Percentiles rank a stretch among this genome's conserved stretches.
Evolutionary conservation across 2,329 filamentous ascomycete species (phyloP).

Genomic region (Ophiocordyceps sinensis): DNA sequence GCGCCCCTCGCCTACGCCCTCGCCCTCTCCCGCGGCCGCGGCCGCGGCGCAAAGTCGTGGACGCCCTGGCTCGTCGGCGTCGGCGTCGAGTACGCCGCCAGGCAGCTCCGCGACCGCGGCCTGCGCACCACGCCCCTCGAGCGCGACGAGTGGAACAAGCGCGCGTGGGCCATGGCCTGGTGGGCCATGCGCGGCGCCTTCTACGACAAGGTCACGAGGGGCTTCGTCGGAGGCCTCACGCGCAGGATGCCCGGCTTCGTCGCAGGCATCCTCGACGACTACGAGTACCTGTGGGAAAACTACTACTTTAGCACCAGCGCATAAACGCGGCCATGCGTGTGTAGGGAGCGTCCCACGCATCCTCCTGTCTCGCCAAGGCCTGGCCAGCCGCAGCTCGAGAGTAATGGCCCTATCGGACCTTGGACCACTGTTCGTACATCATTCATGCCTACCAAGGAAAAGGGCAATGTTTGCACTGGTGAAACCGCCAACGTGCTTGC

Average conservation of each 20-base stretch:
- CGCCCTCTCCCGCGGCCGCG: constrained; percentile 58
- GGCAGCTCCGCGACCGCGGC: constrained; percentile 65
- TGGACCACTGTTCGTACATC: too few species aligned
- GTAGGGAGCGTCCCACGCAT: too few species aligned
- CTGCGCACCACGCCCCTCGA: constrained; percentile 76
- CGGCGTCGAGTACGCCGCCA: constrained; percentile 70
- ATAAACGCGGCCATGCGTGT: constrained; percentile 6
- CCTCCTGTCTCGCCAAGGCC: too few species aligned
- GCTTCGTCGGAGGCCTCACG: constrained; percentile 56
- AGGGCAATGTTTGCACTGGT: too few species aligned
- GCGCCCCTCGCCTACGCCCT: constrained; percentile 77
- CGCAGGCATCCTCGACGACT: constrained; percentile 80
- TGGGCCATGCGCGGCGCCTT: constrained; percentile 96
- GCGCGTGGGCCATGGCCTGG: constrained; percentile 86
- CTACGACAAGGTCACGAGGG: constrained; percentile 81
- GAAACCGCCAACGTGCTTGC: too few species aligned
- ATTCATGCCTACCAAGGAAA: too few species aligned
- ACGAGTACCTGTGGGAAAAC: constrained; percentile 95
- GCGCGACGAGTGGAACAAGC: constrained; percentile 73
- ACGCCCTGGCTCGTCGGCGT: constrained; percentile 81
- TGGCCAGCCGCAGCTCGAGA: too few species aligned
- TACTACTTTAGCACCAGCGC: constrained; percentile 71
- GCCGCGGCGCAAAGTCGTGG: constrained; percentile 66
- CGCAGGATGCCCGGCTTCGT: constrained; percentile 69
- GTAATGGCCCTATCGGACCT: too few species aligned